These are phyloP conservation scores for Pseudohalonectria lignicola DNA, from an alignment of 2,329 filamentous ascomycete genomes.

Conservation along the genomic window DNA sequence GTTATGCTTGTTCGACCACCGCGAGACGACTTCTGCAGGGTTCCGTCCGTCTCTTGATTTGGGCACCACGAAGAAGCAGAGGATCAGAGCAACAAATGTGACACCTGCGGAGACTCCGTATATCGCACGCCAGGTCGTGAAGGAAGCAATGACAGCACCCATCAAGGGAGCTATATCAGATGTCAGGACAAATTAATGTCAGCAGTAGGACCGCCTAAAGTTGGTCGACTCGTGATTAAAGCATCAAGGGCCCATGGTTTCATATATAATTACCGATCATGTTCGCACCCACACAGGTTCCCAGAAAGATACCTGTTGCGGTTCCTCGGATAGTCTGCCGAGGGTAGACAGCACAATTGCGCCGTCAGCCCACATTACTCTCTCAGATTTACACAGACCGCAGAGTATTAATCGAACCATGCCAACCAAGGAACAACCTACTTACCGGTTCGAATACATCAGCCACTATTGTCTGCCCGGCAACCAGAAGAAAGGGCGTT, in stretches of 20 bases:
- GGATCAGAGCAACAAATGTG: conserved; percentile 14
- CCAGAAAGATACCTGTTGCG: conserved; percentile 63
- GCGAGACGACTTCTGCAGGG: no score
- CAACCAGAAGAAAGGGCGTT: conserved; percentile 62
- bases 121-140: conserved; percentile 53
- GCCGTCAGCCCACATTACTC: no score
- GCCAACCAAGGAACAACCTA: no score
- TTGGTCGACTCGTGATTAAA: no score
- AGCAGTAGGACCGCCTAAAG: no score
- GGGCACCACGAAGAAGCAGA: conserved; percentile 16
- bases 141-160: conserved; percentile 68
- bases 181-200: no score
- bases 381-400: no score
- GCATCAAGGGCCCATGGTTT: no score
- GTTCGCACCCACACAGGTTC: conserved; percentile 60
- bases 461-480: conserved; percentile 35
- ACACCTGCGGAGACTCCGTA: conserved; percentile 21
- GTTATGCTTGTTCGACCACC: no score
- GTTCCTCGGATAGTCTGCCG: conserved; percentile 51
- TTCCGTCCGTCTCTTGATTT: conserved; percentile 6
- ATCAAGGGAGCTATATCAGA: conserved; percentile 50
- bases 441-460: conserved; percentile 48
- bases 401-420: no score
- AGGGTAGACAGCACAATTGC: neutral
- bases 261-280: no score